A percentile compares a stretch with the other conserved stretches of the same genome.
Evolutionary conservation across 2,329 filamentous ascomycete genomes (phyloP).

Genomic region (Colletotrichum sp.): DNA sequence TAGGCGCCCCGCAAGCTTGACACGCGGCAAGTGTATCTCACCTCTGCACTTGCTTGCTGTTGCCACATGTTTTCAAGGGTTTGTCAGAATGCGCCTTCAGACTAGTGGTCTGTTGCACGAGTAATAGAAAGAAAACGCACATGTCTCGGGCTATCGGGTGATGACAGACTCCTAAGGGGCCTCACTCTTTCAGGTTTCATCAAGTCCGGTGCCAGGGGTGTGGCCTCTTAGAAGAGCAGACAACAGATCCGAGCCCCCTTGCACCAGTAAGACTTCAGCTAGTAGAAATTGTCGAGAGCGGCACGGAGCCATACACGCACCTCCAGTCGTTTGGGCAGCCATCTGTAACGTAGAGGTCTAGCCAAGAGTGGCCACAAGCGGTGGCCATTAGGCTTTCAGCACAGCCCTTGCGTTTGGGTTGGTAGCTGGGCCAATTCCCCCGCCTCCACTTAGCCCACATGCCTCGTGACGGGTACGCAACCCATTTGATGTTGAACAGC

Average conservation of each 20-base stretch:
- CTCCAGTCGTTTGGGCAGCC: rapidly evolving
- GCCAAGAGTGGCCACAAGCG: not conserved
- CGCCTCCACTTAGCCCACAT: no score
- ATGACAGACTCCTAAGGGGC: no score
- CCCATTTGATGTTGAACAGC: not conserved
- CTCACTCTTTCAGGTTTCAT: rapidly evolving
- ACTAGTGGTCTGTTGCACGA: no score
- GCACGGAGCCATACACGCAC: not conserved
- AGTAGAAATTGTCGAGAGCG: not conserved
- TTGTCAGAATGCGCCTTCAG: not conserved
- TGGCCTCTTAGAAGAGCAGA: no score
- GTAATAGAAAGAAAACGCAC: no score
- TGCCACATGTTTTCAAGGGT: not conserved
- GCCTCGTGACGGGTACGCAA: not conserved
- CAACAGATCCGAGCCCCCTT: not conserved
- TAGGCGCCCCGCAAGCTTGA: not conserved
- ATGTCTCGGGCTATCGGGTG: no score
- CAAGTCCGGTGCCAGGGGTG: no score
- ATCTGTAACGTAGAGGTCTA: not conserved
- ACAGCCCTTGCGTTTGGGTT: no score
- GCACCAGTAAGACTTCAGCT: not conserved
- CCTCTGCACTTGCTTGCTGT: not conserved
- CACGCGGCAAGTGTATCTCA: not conserved
- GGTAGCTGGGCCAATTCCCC: no score
- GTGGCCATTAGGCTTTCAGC: not conserved